phyloP scores from a whole-genome alignment of 768 basidiomycete species.

The Xerocomellus amylosporus region DNA sequence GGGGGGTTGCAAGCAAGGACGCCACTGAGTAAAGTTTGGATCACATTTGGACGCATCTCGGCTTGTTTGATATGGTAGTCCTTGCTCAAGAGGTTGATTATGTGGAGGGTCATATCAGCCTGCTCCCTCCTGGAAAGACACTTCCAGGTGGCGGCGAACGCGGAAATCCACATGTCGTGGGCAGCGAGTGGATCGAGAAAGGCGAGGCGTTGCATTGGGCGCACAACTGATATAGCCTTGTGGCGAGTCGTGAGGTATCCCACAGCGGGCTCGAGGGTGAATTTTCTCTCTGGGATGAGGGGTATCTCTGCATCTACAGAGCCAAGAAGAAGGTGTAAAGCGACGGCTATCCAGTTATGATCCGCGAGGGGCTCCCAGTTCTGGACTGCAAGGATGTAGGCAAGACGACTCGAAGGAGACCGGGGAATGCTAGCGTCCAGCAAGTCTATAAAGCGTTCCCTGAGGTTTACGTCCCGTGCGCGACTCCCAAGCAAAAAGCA shows the following conservation, averaged over 20 bases:
- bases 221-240: conserved; percentile 55
- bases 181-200: conserved; percentile 76
- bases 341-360: conserved; percentile 91
- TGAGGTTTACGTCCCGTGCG: conserved; percentile 70
- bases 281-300: conserved; percentile 43
- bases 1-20: conserved; percentile 83
- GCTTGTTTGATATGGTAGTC: conserved; percentile 91
- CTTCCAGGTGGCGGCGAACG: conserved; percentile 85
- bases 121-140: conserved; percentile 87
- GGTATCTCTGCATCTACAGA: conserved; percentile 47
- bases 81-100: conserved; percentile 86
- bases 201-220: conserved; percentile 77
- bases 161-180: conserved; percentile 82
- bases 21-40: conserved; percentile 86
- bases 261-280: conserved; percentile 31
- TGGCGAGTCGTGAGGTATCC: conserved; percentile 42
- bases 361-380: conserved; percentile 93
- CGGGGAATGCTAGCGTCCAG: conserved; percentile 87
- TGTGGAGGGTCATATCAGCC: conserved; percentile 80
- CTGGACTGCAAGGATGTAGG: conserved; percentile 90
- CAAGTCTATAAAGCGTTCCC: conserved; percentile 85
- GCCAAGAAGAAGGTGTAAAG: conserved; percentile 86
- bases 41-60: conserved; percentile 85
- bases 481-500: conserved; percentile 92
- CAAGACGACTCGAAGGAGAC: conserved; percentile 74